These are phyloP conservation scores for Mentha longifolia DNA, from an alignment of 257 asterid genomes.

Conservation along the genomic window DNA sequence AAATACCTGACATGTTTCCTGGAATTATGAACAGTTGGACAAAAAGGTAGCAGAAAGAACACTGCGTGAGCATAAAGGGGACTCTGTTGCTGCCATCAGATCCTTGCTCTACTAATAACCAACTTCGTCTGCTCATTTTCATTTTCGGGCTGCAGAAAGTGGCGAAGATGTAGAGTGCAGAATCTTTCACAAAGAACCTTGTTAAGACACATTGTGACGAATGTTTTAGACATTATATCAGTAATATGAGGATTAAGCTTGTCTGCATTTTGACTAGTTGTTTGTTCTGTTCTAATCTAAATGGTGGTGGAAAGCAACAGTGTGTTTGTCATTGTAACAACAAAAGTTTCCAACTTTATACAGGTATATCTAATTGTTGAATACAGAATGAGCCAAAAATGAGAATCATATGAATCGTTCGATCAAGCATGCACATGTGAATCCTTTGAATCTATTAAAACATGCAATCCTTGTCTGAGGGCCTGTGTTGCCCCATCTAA, in stretches of 20 bases:
- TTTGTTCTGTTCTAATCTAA: neutral
- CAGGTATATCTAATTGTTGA: constrained; percentile 16
- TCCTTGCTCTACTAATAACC: constrained; percentile 66
- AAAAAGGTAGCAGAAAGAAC: constrained; percentile 91
- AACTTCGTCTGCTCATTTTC: neutral
- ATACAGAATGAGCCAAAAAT: constrained; percentile 22
- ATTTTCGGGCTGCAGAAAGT: neutral
- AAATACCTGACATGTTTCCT: neutral
- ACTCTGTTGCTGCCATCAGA: constrained; percentile 91
- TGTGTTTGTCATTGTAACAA: neutral
- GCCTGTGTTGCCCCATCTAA: neutral
- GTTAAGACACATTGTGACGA: neutral
- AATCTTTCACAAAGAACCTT: constrained; percentile 1
- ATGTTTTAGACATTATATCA: constrained; percentile 11
- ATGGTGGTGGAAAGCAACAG: neutral
- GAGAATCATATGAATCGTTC: constrained; percentile 11
- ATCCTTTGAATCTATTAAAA: neutral
- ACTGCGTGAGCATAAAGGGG: constrained; percentile 88
- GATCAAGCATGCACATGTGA: constrained; percentile 3
- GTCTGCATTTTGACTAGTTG: neutral
- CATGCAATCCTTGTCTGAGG: neutral
- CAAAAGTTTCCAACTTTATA: neutral
- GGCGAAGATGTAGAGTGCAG: neutral
- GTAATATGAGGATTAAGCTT: neutral
- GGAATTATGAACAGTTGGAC: constrained; percentile 58